Evolutionary conservation across 2,329 filamentous ascomycete species (phyloP), one percentile per base, ranked within the genome.

Genomic region (Penicillium sp.): DNA sequence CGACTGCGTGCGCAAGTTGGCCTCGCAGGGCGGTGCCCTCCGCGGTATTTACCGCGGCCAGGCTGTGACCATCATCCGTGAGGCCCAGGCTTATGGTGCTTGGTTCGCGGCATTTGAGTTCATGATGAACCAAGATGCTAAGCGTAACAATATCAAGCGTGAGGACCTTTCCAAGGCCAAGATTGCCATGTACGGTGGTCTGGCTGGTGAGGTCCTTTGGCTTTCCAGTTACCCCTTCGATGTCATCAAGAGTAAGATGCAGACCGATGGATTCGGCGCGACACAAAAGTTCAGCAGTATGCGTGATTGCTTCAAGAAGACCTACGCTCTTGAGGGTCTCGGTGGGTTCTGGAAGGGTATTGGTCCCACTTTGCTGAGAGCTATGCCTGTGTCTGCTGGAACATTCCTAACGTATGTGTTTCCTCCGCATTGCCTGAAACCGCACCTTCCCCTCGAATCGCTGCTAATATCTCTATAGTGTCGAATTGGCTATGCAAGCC

Each of bases 191-290:
- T 99, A 97, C 69, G 93, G 93, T 57, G 93, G 93, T 37, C 72
- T 99, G 34, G 93, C 93, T 0, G 93, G 93, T 60, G 93, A 99
- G 78, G 89, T 84, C 44, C 80, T 99, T 49, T 99, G 93, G 93
- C 76, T 99, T 47, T 80, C 80, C 30, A 95, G 89, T 66, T 99
- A 99, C 74, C 93, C 93, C 18, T 87, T 99, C 58, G 93, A 99
- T 73, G 92, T 99, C 25, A 75, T 99, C 73, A 99, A 99, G 87
- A 95, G 89, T 74, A 97, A 95, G 82, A 96, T 97, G 92, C 93
- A 99, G 80, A 95, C 87, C 50, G 93, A 99, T 73, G 91, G 88
- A 0, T 93, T 96, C 67, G 89, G 88, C 2, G 71, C 66, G 4
- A 74, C 80, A 55, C 83, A 85, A 76, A 80, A 79, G 67, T 99